Conservation (phyloP, 179 eudicot genomes). For the Carnegiea gigantea region DNA sequence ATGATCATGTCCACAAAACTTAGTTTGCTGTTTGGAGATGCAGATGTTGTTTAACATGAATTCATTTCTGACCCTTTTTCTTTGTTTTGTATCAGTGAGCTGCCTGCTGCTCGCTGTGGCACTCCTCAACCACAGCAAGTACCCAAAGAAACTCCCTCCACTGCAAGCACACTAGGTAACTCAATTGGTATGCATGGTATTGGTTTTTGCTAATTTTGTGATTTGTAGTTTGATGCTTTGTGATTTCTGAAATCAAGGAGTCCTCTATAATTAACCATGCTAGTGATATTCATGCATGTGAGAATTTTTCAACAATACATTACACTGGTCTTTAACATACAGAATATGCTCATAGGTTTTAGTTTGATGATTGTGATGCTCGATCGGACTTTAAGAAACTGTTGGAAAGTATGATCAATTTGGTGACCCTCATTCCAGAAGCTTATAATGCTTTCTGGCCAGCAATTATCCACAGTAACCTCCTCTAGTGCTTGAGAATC, state of each 20-base stretch:
- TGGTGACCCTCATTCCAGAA: not conserved
- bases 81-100: no score
- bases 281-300: not conserved
- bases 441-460: no score
- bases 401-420: not conserved
- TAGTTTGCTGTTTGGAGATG: rapidly evolving
- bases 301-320: not conserved
- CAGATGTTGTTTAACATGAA: no score
- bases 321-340: not conserved
- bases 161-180: no score
- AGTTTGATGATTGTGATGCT: no score
- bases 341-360: not conserved
- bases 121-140: not conserved
- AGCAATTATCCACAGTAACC: no score
- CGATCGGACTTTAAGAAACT: no score
- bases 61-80: no score
- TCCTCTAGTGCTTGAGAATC: no score
- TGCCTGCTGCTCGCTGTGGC: not conserved
- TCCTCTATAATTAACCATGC: not conserved
- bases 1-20: no score
- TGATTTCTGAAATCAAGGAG: not conserved
- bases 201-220: not conserved
- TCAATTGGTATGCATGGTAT: not conserved
- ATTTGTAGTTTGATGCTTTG: not conserved
- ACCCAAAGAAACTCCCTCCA: no score